Conservation (phyloP, 164 flowering plant genomes). For the Umbellularia californica region DNA sequence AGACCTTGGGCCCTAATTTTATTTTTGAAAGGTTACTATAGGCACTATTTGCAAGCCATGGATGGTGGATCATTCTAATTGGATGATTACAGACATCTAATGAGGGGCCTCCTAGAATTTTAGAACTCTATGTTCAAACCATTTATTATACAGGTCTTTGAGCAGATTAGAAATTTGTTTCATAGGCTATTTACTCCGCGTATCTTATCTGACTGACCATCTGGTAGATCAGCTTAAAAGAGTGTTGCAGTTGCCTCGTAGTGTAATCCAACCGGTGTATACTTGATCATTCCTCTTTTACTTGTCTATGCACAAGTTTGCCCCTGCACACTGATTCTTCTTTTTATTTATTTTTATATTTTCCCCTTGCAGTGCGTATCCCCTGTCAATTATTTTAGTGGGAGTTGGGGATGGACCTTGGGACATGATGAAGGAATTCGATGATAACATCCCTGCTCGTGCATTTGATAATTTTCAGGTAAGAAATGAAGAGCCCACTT, state of each 20-base stretch:
- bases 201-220: neutral
- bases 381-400: constrained; percentile 76
- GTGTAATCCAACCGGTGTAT: neutral
- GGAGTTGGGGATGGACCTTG: constrained; percentile 98
- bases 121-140: neutral
- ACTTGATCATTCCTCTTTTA: neutral
- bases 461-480: constrained; percentile 92
- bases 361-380: constrained; percentile 54
- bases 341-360: neutral
- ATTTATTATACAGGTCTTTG: neutral
- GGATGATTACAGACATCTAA: neutral
- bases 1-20: neutral
- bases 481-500: constrained; percentile 5
- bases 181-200: neutral
- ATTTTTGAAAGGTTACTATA: neutral
- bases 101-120: neutral
- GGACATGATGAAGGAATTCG: constrained; percentile 93
- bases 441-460: constrained; percentile 86
- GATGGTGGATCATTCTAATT: neutral
- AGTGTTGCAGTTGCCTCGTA: too few species aligned
- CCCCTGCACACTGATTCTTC: neutral
- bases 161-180: neutral
- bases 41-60: neutral
- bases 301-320: neutral
- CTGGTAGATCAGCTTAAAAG: neutral